Percentiles rank a stretch among this genome's conserved stretches.
These are phyloP conservation scores for Coemansia sp. DNA, from an alignment of 192 early-diverging fungal genomes.

Conservation along the genomic window DNA sequence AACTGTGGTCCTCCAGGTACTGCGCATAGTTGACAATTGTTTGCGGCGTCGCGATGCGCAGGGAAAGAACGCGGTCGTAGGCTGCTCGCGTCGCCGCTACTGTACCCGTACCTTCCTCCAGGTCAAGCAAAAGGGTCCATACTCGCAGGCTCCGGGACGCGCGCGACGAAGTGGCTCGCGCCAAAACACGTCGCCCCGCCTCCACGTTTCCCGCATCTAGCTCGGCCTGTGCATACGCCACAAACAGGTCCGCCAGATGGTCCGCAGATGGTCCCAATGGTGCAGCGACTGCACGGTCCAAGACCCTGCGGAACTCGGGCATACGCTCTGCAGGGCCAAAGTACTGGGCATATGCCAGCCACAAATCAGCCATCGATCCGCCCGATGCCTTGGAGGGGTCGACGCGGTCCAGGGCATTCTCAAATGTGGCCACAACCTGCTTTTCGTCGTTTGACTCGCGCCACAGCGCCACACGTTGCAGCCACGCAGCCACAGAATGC, in stretches of 20 bases:
- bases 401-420: constrained; percentile 67
- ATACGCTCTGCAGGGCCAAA: constrained; percentile 54
- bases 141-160: constrained; percentile 84
- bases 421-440: constrained; percentile 9
- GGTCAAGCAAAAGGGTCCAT: constrained; percentile 93
- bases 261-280: constrained; percentile 73
- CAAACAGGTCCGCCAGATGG: constrained; percentile 87
- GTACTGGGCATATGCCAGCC: constrained; percentile 80
- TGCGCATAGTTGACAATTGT: constrained; percentile 93
- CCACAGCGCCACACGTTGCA: constrained; percentile 76
- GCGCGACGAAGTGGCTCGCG: constrained; percentile 74
- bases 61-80: constrained; percentile 90
- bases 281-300: constrained; percentile 82
- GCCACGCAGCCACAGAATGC: constrained; percentile 89
- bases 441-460: constrained; percentile 5
- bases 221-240: constrained; percentile 90
- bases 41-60: constrained; percentile 93
- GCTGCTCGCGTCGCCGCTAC: constrained; percentile 74
- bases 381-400: constrained; percentile 67
- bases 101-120: constrained; percentile 87
- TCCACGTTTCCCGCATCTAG: constrained; percentile 63
- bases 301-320: constrained; percentile 63
- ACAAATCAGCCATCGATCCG: constrained; percentile 77
- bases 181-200: constrained; percentile 77
- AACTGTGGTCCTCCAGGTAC: constrained; percentile 84